phyloP scores from a whole-genome alignment of 768 basidiomycete species.

The Sistotremastrum suecicum region DNA sequence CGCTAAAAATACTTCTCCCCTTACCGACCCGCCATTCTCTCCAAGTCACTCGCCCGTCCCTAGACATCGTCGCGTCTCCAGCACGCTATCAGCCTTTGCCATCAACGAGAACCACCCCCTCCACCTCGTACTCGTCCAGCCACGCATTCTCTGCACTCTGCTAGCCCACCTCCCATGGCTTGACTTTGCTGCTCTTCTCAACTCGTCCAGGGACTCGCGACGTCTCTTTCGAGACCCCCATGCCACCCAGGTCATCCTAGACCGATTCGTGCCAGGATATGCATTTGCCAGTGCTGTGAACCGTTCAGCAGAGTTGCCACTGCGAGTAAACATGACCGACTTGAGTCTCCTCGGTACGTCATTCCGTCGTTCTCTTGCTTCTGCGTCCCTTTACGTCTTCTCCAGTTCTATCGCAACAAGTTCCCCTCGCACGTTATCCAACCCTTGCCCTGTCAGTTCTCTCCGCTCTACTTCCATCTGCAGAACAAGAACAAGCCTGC shows the following conservation, averaged over 20 bases:
- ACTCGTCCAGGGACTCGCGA: slow-evolving; percentile 22
- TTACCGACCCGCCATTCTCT: not conserved
- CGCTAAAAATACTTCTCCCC: not conserved
- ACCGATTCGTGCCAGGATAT: slow-evolving; percentile 46
- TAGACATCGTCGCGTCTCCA: not conserved
- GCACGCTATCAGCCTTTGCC: not conserved
- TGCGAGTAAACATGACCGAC: slow-evolving; percentile 43
- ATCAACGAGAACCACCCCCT: slow-evolving; percentile 6
- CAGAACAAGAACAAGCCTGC: slow-evolving; percentile 24
- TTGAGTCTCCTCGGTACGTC: slow-evolving; percentile 52
- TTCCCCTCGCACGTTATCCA: slow-evolving; percentile 58
- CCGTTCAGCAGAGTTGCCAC: slow-evolving; percentile 22
- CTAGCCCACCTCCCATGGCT: slow-evolving; percentile 20
- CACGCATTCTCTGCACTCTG: slow-evolving; percentile 20
- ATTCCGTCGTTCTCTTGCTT: slow-evolving; percentile 6
- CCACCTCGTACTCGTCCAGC: slow-evolving; percentile 18
- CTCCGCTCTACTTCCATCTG: slow-evolving; percentile 21
- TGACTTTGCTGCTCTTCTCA: slow-evolving; percentile 26
- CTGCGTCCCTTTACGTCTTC: slow-evolving; percentile 2
- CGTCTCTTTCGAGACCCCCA: slow-evolving; percentile 17
- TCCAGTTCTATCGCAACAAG: slow-evolving; percentile 48
- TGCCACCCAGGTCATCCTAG: slow-evolving; percentile 26
- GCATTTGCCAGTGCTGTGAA: slow-evolving; percentile 26
- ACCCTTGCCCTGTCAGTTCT: slow-evolving; percentile 47
- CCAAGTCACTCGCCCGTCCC: not conserved